These are phyloP conservation scores for Fusarium cicatricum DNA, from an alignment of 2,329 filamentous ascomycete genomes.

Conservation along the genomic window DNA sequence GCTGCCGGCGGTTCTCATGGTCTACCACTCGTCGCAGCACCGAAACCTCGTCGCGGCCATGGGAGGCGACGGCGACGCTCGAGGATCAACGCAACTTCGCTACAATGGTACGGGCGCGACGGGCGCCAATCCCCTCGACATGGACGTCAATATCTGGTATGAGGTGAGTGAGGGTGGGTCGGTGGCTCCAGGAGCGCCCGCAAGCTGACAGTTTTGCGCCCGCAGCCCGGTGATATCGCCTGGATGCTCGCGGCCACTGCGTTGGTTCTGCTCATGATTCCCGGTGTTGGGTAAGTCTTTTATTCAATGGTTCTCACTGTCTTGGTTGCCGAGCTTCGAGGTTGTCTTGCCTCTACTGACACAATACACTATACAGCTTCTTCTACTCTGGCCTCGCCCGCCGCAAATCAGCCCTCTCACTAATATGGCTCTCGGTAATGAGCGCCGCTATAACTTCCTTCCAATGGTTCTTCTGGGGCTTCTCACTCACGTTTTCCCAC, in stretches of 20 bases:
- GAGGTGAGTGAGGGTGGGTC: slow-evolving; percentile 59
- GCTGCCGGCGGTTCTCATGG: slow-evolving; percentile 19
- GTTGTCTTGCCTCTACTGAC: slow-evolving; percentile 12
- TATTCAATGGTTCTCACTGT: not conserved
- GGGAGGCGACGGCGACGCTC: slow-evolving; percentile 52
- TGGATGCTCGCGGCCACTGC: slow-evolving; percentile 86
- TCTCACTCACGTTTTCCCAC: slow-evolving; percentile 84
- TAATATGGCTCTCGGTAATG: slow-evolving; percentile 94
- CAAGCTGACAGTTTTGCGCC: slow-evolving; percentile 43
- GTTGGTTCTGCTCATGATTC: slow-evolving; percentile 90
- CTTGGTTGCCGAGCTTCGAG: not conserved
- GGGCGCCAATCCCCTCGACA: slow-evolving; percentile 72
- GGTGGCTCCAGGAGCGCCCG: slow-evolving; percentile 29
- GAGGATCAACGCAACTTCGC: slow-evolving; percentile 52
- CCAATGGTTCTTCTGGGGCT: slow-evolving; percentile 97
- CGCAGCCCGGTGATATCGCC: slow-evolving; percentile 77
- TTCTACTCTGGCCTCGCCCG: slow-evolving; percentile 93
- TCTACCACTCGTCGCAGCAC: slow-evolving; percentile 29
- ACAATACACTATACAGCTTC: slow-evolving; percentile 59
- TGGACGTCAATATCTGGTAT: slow-evolving; percentile 82
- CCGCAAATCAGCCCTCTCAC: slow-evolving; percentile 85
- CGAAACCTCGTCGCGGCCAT: slow-evolving; percentile 25
- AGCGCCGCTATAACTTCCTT: slow-evolving; percentile 83
- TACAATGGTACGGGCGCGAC: slow-evolving; percentile 72
- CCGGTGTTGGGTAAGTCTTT: slow-evolving; percentile 74